Base-by-base conservation (phyloP, 139 green algal genomes). In the Haematococcus sp. region DNA sequence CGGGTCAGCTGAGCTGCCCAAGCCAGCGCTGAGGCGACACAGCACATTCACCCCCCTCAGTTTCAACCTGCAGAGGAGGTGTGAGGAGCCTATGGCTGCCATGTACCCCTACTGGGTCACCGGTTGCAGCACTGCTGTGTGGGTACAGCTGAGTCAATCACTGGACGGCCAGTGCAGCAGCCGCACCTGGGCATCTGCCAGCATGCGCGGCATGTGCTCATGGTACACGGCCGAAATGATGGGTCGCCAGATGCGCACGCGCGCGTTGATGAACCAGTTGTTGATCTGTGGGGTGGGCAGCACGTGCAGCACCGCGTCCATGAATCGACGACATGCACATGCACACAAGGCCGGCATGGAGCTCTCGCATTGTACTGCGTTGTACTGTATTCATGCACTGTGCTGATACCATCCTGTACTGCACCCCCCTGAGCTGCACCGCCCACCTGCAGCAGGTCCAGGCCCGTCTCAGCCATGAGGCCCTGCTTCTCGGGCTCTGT, bases 201-300 rank as follows among this genome's bases (percentile, higher is more conserved):
- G 28, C 70, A 86, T 59, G 1, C 70, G 52, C 20, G 65, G 49
- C 43, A 76, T 27, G 44, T 82, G 73, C 68, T 68, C 52, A 0
- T 75, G 32, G 49, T 77, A 88, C 7, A 88, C 68, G 22, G 61
- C 35, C 31, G 63, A 64, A 31, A 88, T 73, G 55, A 88, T 67
- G 13, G 83, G 83, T 58, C 81, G 71, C 83, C 80, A 86, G 44
- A 88, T 82, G 55, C 83, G 75, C 28, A 86, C 83, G 0, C 83
- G 75, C 3, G 80, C 80, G 59, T 88, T 88, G 76, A 88, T 86
- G 76, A 88, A 84, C 83, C 83, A 88, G 64, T 88, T 88, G 79
- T 88, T 88, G 30, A 86, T 65, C 70, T 84, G 40, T 19, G 40
- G 11, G 40, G n/a, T n/a, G n/a, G 46, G 17, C 16, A 15, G 46